These are phyloP conservation scores for Bathelium albidoporum DNA, from an alignment of 495 filamentous ascomycete species.

Conservation along the genomic window DNA sequence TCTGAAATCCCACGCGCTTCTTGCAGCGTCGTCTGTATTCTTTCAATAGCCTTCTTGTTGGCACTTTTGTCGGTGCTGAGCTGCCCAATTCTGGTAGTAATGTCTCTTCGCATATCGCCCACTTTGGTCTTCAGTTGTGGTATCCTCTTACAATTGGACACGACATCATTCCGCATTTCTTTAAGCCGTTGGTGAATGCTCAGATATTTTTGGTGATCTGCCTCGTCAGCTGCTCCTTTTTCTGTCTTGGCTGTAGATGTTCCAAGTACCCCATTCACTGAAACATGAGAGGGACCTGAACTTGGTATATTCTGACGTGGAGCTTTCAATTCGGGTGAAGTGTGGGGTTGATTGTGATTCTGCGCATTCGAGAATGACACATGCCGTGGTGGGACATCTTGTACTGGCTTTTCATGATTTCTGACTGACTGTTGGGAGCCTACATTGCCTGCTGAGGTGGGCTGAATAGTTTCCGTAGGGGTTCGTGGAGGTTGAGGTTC, in stretches of 20 bases:
- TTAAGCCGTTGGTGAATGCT: conserved; percentile 67
- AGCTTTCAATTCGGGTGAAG: not conserved
- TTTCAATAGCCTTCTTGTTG: conserved; percentile 46
- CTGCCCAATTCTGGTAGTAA: conserved; percentile 64
- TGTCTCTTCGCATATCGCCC: conserved; percentile 64
- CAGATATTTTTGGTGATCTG: conserved; percentile 49
- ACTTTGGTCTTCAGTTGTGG: conserved; percentile 50
- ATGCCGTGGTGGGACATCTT: not conserved
- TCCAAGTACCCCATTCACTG: not conserved
- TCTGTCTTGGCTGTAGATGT: not conserved
- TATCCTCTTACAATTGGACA: conserved; percentile 42
- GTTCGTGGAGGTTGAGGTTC: not conserved
- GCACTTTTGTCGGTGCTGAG: conserved; percentile 51
- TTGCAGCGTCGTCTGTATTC: conserved; percentile 39
- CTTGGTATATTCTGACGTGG: not conserved
- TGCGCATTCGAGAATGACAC: not conserved
- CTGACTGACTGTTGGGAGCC: not conserved
- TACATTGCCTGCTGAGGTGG: not conserved
- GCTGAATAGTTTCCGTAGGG: not conserved
- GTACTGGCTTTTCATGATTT: not conserved
- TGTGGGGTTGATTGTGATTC: not conserved
- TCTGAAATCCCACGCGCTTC: conserved; percentile 39
- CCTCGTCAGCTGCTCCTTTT: conserved; percentile 20
- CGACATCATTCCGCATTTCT: conserved; percentile 46
- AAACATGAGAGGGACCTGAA: not conserved